Conservation (phyloP, 164 flowering plant genomes). For the Nelumbo lutea region DNA sequence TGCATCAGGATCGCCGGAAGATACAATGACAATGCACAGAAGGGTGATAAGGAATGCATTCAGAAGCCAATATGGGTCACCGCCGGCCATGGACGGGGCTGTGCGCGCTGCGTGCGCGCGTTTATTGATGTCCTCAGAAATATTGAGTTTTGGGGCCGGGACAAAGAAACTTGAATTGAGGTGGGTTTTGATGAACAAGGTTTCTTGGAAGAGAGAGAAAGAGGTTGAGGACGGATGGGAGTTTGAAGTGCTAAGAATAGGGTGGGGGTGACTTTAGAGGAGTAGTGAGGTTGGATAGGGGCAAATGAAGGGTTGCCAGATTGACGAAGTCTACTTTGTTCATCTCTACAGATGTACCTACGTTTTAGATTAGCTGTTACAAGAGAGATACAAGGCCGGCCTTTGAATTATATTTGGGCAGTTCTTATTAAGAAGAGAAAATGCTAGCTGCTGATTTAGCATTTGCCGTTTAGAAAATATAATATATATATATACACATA, state of each 20-base stretch:
- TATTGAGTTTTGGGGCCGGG: background rate
- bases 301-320: background rate
- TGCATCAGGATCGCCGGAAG: constrained; percentile 24
- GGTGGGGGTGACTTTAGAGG: background rate
- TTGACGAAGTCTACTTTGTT: constrained; percentile 12
- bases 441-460: too few species aligned
- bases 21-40: background rate
- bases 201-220: background rate
- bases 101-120: constrained; percentile 13
- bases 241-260: constrained; percentile 20
- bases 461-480: too few species aligned
- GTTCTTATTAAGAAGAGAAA: too few species aligned
- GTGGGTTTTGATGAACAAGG: background rate
- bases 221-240: constrained; percentile 11
- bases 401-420: constrained; percentile 4
- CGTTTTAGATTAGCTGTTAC: constrained; percentile 1
- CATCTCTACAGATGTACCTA: background rate
- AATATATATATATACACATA: too few species aligned
- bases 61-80: constrained; percentile 1
- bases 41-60: background rate
- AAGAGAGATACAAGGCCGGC: constrained; percentile 20
- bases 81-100: constrained; percentile 8
- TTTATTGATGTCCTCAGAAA: background rate
- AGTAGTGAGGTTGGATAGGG: background rate
- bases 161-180: constrained; percentile 6